phyloP scores from a whole-genome alignment of 768 basidiomycete genomes.

The Trametes coccinea region DNA sequence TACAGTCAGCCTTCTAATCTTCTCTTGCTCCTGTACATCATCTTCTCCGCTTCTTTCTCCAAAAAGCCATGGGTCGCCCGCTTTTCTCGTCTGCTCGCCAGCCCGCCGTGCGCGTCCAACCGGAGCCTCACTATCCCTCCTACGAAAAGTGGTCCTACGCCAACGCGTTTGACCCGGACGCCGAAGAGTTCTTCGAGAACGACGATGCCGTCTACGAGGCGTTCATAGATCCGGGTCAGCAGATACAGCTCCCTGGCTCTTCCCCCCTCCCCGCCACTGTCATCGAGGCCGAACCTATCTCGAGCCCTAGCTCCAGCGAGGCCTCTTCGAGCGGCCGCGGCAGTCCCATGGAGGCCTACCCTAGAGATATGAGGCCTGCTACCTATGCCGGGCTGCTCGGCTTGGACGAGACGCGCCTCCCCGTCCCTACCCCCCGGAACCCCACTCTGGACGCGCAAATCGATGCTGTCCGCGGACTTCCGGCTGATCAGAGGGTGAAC shows the following conservation, averaged over 20 bases:
- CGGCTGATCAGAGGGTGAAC: conserved; percentile 5
- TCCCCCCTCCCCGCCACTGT: background rate
- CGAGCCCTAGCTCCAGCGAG: conserved; percentile 38
- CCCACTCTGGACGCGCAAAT: conserved; percentile 13
- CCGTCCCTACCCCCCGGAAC: conserved; percentile 6
- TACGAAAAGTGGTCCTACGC: conserved; percentile 64
- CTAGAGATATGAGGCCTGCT: conserved; percentile 37
- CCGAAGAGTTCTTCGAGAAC: conserved; percentile 69
- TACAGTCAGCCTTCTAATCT: conserved; percentile 17
- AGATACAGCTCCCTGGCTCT: conserved; percentile 14
- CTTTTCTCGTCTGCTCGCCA: conserved; percentile 21
- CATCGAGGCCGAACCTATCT: conserved; percentile 28
- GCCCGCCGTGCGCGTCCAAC: conserved; percentile 27
- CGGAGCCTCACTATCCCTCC: conserved; percentile 19
- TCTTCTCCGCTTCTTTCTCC: background rate
- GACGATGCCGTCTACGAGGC: conserved; percentile 65
- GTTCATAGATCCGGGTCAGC: conserved; percentile 44
- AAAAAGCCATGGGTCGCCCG: conserved; percentile 25
- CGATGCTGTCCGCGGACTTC: conserved; percentile 7
- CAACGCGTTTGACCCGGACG: conserved; percentile 77
- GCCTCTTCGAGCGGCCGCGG: conserved; percentile 46
- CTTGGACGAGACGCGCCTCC: conserved; percentile 1
- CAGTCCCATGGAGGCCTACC: conserved; percentile 49
- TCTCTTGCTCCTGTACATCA: conserved; percentile 19
- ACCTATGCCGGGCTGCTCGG: background rate